Conservation (phyloP, 2,329 filamentous ascomycete species). For the Xylaria arbuscula region DNA sequence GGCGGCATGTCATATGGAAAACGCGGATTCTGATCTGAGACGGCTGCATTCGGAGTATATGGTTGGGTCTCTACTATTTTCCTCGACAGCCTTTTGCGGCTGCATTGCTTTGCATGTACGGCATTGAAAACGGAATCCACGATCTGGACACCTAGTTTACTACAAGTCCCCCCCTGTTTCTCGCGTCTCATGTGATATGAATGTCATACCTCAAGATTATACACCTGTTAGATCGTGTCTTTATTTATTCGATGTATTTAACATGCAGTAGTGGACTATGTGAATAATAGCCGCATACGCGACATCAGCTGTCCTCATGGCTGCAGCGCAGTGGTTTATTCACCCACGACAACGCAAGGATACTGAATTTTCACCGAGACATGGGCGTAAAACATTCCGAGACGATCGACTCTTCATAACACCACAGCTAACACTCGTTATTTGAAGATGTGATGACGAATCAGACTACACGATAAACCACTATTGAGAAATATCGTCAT, state of each 20-base stretch:
- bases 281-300: not conserved
- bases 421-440: too few relatives aligned
- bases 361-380: too few relatives aligned
- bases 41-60: constrained; percentile 59
- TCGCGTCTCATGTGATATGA: constrained; percentile 9
- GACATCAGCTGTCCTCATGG: too few relatives aligned
- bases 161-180: not conserved
- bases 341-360: too few relatives aligned
- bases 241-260: not conserved
- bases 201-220: not conserved
- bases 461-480: too few relatives aligned
- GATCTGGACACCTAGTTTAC: constrained; percentile 53
- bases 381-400: too few relatives aligned
- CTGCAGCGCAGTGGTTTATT: too few relatives aligned
- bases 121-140: constrained; percentile 67
- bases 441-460: too few relatives aligned
- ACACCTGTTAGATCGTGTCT: not conserved
- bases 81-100: constrained; percentile 46
- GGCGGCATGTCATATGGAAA: constrained; percentile 46
- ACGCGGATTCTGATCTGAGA: constrained; percentile 50
- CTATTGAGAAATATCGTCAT: too few relatives aligned
- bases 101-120: constrained; percentile 61
- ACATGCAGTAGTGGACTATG: not conserved
- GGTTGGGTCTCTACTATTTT: constrained; percentile 60
- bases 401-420: too few relatives aligned